Evolutionary conservation across 192 early-diverging fungal genomes (phyloP), one percentile per base, ranked within the genome.

Genomic region (Obelidium mucronatum): DNA sequence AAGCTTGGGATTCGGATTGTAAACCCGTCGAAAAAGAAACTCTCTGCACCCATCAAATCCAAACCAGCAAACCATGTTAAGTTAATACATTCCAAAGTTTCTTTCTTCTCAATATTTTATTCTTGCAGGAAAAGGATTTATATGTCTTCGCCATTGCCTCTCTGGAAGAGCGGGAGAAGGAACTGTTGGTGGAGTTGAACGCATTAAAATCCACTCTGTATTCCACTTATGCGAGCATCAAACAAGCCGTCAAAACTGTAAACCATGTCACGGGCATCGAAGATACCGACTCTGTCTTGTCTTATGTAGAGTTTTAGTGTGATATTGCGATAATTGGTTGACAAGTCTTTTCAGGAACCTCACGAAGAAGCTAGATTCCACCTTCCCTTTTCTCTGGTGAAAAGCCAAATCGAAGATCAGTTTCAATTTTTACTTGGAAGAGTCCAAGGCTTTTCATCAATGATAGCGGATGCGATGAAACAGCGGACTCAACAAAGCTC

Each of bases 1-100:
- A 74, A 74, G 34, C 15, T 74, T 28, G 72, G 72, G 48, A 74
- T 74, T 6, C 72, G 72, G 24, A n/a, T 74, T 13, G 24, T 74
- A 4, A 74, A 74, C 33, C 72, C 72, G 1, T 62, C 56, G 17
- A 40, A 24, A 19, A 74, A 63, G 15, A 35, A 48, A 48, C 13
- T 48, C 24, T 13, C 1, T 13, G 39, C 56, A 1, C 17, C 72
- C 60, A 28, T 40, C 26, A 48, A 30, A 11, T 31, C 56, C 1
- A 63, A 74, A 26, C 0, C 40, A n/a, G 72, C 6, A 22, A 74
- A 63, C 13, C 56, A 74, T 24, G 66, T 68, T 8, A 58, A 5
- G 11, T 30, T 30, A 58, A 19, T 30, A 6, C 55, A 15, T 58
- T 58, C 55, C 8, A 51, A 8, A 37, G 15, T 51, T 33, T 68